Base-by-base conservation (phyloP, 257 asterid species). In the Henckelia pumila region DNA sequence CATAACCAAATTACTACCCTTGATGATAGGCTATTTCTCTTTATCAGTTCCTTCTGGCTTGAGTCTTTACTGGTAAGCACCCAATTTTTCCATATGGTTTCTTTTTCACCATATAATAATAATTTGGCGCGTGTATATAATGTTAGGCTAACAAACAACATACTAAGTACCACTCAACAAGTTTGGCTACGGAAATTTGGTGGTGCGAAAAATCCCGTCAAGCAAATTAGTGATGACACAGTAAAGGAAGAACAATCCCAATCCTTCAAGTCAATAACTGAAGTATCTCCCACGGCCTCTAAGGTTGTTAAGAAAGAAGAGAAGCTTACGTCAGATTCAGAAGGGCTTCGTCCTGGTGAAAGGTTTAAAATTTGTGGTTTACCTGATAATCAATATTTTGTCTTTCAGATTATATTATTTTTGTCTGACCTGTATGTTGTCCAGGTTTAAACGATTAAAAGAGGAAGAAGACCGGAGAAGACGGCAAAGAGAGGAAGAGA, bases 1-100 rank as follows among this genome's bases (percentile, higher is more conserved):
- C 70, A 71, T 94, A 72, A 87, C 97, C 73, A 88, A 85, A 73
- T 79, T 94, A 67, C 86, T 94, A 64, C 99, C 99, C 2, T 59
- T 94, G 79, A 84, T 94, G 97, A 84, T 94, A 70, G 99, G 99
- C 50, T 94, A 94, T 70, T 94, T 94, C 77, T 71, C 99, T 66
- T 82, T 94, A 56, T 88, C 97, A 17, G 99, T 94, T 79, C 99
- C 99, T 68, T 94, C 99, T 49, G 99, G 99, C 77, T 83, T 94
- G 76, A 87, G 99, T 77, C 88, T 94, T 71, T 94, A 94, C 71
- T 94, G 99, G 99, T 94, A 78, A 77, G 84, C 71, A 22, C n/a
- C 49, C 77, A 37, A 37, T 9, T 22, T 47, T 29, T 8, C 16
- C 7, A 64, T 7, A 14, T 22, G 8, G 21, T 56, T 17, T 61